Conservation (phyloP, 2,329 filamentous ascomycete species). For the Rutstroemia sydowiana region DNA sequence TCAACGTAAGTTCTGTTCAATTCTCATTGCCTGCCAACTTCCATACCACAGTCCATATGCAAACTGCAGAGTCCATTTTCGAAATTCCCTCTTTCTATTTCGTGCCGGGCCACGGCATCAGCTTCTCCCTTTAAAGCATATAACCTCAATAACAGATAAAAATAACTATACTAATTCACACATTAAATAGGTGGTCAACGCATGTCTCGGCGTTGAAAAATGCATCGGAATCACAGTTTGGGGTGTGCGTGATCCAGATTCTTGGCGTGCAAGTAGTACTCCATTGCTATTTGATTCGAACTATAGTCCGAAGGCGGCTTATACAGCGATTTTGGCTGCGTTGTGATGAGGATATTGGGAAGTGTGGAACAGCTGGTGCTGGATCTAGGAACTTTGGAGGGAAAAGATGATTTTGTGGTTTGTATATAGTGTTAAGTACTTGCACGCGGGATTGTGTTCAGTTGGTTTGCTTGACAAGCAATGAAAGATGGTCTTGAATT, state of each 20-base stretch:
- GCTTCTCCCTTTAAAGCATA: no score
- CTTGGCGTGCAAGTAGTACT: conserved; percentile 42
- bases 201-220: conserved; percentile 23
- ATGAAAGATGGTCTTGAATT: no score
- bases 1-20: conserved; percentile 11
- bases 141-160: no score
- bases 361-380: no score
- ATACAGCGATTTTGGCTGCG: conserved; percentile 33
- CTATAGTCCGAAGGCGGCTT: conserved; percentile 45
- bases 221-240: conserved; percentile 30
- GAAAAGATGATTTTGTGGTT: no score
- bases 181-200: conserved; percentile 18
- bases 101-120: no score
- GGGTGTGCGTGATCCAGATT: conserved; percentile 35
- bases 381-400: no score
- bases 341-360: no score
- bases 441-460: no score
- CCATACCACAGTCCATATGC: neutral
- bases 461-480: no score
- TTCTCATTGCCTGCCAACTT: neutral
- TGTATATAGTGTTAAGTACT: no score
- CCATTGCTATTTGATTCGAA: conserved; percentile 47
- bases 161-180: neutral
- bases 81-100: no score
- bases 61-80: neutral